Base-by-base conservation (phyloP, 2,329 filamentous ascomycete species). In the Salinomyces thailandicus region DNA sequence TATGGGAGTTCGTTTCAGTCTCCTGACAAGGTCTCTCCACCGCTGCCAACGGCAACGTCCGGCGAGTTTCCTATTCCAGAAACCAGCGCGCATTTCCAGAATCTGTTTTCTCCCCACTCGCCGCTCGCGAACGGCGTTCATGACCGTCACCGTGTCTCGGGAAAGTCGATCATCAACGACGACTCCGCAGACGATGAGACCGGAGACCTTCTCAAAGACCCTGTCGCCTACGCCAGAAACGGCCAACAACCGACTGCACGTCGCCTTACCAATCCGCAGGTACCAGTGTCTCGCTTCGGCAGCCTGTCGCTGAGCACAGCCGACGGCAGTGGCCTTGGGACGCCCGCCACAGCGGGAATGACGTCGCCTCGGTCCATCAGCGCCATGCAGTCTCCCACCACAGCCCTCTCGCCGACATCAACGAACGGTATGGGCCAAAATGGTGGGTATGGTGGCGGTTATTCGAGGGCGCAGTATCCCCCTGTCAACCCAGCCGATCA, bases 401-500 rank as follows among this genome's bases (percentile, higher is more conserved):
- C 58, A 13, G 48, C 52, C 34, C 52, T 60, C 45, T 45, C 40
- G 32, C 36, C 41, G 9, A 44, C 27, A 11, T 22, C 32, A 12
- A 30, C 32, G 4, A 63, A 73, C 29, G 75, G 79, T 56, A 75
- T 79, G 5, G 62, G 61, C 5, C 57, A 64, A 11, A 71, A 67
- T 36, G 62, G 67, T 31, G 66, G 66, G 39, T 80, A 72, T 50
- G 71, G 72, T 45, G 67, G 74, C 45, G 67, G 75, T 41, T 81
- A 73, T 48, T 69, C 65, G 45, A 72, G 68, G 52, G 75, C 77
- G 44, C 80, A 79, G 42, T 83, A 85, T 44, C 89, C 89, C 11
- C 81, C 87, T 0, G 83, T 85, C 42, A 96, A 96, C 49, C 89
- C 87, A 0, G 87, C 89, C 9, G 89, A 98, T 54, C 84, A 95